phyloP scores from a whole-genome alignment of 352 stramenopile genomes.

The Hyaloperonospora brassicae region DNA sequence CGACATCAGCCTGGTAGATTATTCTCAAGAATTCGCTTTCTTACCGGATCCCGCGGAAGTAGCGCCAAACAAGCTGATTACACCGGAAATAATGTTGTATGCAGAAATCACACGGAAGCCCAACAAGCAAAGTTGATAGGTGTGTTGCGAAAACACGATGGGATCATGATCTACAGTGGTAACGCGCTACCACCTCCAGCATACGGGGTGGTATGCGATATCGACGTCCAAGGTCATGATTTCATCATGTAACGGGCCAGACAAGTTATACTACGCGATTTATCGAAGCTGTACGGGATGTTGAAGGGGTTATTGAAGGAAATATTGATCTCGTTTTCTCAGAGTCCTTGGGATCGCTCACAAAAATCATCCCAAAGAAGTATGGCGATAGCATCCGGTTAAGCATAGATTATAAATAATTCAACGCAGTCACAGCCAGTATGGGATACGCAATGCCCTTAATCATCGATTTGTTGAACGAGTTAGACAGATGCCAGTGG shows the following conservation, averaged over 20 bases:
- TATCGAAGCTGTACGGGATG: no score
- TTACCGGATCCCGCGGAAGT: neutral
- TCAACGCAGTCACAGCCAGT: neutral
- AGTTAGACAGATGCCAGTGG: no score
- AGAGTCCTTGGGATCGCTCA: no score
- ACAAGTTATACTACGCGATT: no score
- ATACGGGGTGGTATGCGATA: slow-evolving; percentile 1
- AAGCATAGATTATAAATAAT: neutral
- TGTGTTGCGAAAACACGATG: neutral
- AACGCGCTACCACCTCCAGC: slow-evolving; percentile 3
- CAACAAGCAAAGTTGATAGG: neutral
- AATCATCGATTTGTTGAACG: no score
- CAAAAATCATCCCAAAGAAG: no score
- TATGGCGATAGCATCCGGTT: slow-evolving; percentile 1
- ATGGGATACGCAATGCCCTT: no score
- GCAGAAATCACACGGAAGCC: no score
- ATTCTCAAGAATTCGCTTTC: slow-evolving; percentile 1
- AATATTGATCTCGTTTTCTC: neutral
- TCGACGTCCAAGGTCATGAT: neutral
- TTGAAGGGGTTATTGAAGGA: neutral
- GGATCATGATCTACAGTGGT: slow-evolving; percentile 5
- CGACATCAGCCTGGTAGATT: slow-evolving; percentile 1
- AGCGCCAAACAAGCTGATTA: neutral
- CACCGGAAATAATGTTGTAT: no score
- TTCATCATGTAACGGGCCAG: no score